These are phyloP conservation scores for Gossypium australe DNA, from an alignment of 345 rosid species.

Conservation along the genomic window DNA sequence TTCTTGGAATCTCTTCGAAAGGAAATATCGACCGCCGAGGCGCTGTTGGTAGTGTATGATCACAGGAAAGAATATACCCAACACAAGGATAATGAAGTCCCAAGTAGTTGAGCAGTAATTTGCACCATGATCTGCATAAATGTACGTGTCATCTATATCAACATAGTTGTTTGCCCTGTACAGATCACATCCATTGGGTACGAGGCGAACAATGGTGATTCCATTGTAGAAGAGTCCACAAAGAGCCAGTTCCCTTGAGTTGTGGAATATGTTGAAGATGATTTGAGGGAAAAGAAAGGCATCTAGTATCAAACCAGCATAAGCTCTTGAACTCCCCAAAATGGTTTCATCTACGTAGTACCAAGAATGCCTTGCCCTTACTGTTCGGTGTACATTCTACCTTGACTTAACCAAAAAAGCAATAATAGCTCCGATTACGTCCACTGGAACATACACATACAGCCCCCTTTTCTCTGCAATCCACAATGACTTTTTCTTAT, in stretches of 20 bases:
- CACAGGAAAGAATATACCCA: constrained; percentile 31
- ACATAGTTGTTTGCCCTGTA: constrained; percentile 27
- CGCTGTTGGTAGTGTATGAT: constrained; percentile 39
- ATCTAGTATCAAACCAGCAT: constrained; percentile 42
- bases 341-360: constrained; percentile 8
- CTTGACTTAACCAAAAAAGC: constrained; percentile 11
- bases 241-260: constrained; percentile 31
- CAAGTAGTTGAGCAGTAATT: constrained; percentile 42
- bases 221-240: constrained; percentile 33
- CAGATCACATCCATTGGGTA: constrained; percentile 51
- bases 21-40: constrained; percentile 39
- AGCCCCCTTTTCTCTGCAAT: constrained; percentile 36
- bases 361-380: not conserved
- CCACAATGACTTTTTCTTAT: constrained; percentile 23
- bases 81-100: constrained; percentile 32
- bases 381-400: no score
- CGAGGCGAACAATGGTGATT: constrained; percentile 27
- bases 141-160: constrained; percentile 11
- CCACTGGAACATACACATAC: constrained; percentile 22
- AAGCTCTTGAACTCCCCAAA: constrained; percentile 27
- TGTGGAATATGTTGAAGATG: constrained; percentile 36
- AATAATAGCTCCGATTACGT: constrained; percentile 29
- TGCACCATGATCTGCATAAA: constrained; percentile 31
- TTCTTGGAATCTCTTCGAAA: constrained; percentile 28
- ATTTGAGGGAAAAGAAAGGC: constrained; percentile 48